Percentiles rank a stretch among this genome's conserved stretches.
These are phyloP conservation scores for Aspergillus costaricaensis DNA, from an alignment of 2,329 filamentous ascomycete genomes.

Conservation along the genomic window DNA sequence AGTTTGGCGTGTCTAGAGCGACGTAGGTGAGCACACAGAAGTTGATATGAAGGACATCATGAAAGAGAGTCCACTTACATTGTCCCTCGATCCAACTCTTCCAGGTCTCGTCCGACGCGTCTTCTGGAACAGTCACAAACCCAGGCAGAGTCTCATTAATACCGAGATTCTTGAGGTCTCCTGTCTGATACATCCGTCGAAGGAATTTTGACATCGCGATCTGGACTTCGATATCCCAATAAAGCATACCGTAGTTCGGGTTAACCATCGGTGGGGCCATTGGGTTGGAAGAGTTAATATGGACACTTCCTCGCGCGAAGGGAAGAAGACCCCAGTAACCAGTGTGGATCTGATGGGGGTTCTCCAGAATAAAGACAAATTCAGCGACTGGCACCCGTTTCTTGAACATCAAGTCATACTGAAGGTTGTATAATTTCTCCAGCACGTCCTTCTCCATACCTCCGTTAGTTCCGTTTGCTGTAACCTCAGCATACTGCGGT, in stretches of 20 bases:
- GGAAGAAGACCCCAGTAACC: constrained; percentile 32
- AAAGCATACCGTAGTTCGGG: constrained; percentile 32
- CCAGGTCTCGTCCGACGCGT: neutral
- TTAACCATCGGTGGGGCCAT: constrained; percentile 24
- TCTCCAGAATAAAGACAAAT: constrained; percentile 24
- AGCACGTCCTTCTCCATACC: constrained; percentile 22
- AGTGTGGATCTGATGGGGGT: constrained; percentile 27
- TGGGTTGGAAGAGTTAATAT: constrained; percentile 20
- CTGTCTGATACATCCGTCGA: constrained; percentile 23
- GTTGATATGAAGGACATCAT: neutral
- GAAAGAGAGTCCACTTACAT: neutral
- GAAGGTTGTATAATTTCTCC: constrained; percentile 28
- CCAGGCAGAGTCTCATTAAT: neutral
- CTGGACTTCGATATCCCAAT: constrained; percentile 25
- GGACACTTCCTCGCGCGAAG: constrained; percentile 26
- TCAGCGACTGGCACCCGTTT: constrained; percentile 27
- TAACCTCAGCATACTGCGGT: constrained; percentile 22
- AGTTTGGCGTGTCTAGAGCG: constrained; percentile 29
- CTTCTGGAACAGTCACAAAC: neutral
- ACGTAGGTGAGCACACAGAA: neutral
- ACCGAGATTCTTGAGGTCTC: constrained; percentile 14
- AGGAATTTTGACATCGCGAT: constrained; percentile 26
- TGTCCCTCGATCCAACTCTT: neutral
- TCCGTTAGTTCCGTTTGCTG: constrained; percentile 18
- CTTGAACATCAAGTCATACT: constrained; percentile 31